These are phyloP conservation scores for Claviceps citrina DNA, from an alignment of 2,329 filamentous ascomycete genomes.

Conservation along the genomic window DNA sequence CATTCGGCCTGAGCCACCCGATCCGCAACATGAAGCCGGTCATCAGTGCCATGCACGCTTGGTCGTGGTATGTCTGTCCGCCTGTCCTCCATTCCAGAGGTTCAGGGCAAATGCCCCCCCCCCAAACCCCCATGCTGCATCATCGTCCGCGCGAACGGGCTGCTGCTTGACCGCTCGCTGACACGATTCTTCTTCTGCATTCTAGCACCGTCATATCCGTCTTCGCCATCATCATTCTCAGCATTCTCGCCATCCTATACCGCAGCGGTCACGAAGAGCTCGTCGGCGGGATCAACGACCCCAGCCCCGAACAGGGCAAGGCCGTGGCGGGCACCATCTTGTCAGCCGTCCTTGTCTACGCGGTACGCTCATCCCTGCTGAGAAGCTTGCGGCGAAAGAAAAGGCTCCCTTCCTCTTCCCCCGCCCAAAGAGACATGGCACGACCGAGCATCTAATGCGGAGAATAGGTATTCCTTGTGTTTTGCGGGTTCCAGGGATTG, in stretches of 20 bases:
- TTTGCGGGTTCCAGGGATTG: conserved; percentile 79
- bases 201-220: conserved; percentile 55
- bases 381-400: neutral
- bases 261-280: conserved; percentile 68
- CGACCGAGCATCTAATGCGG: neutral
- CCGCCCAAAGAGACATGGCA: no score
- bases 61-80: conserved; percentile 87
- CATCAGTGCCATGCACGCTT: conserved; percentile 81
- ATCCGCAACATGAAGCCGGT: conserved; percentile 75
- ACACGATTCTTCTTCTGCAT: conserved; percentile 7
- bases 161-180: conserved; percentile 7
- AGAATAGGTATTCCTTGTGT: conserved; percentile 69
- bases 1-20: neutral
- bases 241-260: conserved; percentile 55
- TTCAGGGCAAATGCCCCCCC: no score
- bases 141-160: neutral
- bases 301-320: conserved; percentile 55
- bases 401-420: no score
- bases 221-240: conserved; percentile 51
- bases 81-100: no score
- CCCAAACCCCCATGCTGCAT: neutral
- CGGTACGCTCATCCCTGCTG: conserved; percentile 44
- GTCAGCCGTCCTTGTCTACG: conserved; percentile 74
- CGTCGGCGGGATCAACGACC: conserved; percentile 58
- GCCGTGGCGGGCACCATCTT: conserved; percentile 78